Evolutionary conservation across 1,139 yeast genomes (phyloP), one percentile per base, ranked within the genome.

Genomic region (Debaryomyces sp.): DNA sequence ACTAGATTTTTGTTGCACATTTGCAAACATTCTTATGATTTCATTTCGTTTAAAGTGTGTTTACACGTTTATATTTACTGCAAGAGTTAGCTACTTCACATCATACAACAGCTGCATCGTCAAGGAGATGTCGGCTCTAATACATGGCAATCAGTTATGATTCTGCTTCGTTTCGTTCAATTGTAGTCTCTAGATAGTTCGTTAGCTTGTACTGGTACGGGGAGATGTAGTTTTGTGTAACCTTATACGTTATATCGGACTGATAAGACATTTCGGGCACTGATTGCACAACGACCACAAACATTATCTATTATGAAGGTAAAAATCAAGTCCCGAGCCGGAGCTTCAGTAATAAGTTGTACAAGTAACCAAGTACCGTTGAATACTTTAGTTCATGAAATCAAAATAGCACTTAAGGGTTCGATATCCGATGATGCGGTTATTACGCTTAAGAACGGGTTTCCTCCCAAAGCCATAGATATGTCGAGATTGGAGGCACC

Each of bases 381-480:
- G 36, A 47, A 43, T 9, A 60, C 61, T 21, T 62, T 71, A 29
- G 33, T 64, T 4, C 47, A 47, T 2, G 59, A 55, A 26, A 45
- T 67, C 4, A 49, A 55, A 34, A 17, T 6, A 8, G 43, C 27
- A 0, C 51, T 56, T 34, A 24, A 15, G 13, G 52, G 56, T 13
- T 49, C 62, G 40, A 55, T 64, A 42, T 54, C 55, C 4, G 52
- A 51, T 7, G 46, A 50, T 15, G 37, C 48, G 2, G 51, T 63
- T 1, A 29, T 44, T 2, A 43, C 59, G 18, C 64, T 85, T 44
- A 77, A 78, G 52, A 66, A 60, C 26, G 92, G 91, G 9, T 85
- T 80, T 55, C 92, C 92, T 2, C 89, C 89, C 0, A 75, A 70
- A 53, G 54, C 68, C 2, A 53, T 85, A 2, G 71, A 68, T 18